Evolutionary conservation across 805 yeast species (phyloP), one percentile per base, ranked within the genome.

Genomic region (Spathaspora passalidarum): DNA sequence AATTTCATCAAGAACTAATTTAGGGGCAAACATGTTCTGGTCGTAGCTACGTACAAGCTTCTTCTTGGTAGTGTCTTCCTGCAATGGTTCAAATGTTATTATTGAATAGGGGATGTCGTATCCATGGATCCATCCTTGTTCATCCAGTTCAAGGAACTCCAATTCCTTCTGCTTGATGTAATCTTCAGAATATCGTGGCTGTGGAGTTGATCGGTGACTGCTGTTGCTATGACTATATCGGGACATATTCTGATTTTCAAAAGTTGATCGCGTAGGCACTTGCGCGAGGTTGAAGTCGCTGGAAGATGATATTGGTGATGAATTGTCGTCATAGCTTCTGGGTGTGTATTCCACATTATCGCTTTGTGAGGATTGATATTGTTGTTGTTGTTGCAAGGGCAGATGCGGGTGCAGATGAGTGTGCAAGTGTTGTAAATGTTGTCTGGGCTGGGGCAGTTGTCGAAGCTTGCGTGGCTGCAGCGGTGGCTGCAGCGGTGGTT

Each of bases 111-210:
- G 68, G 4, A 56, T 49, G 5, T 46, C 43, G 18, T 53, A 51
- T 2, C 65, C 66, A 43, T 69, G 71, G 16, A 26, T 47, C 74
- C 73, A 68, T 18, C 49, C 50, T 29, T 23, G 20, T 16, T 38
- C 21, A 38, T 44, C 26, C 2, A 23, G 3, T 21, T 40, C 39
- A 18, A 50, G 22, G 22, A 48, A 48, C 20, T 38, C 41, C 14
- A 32, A 10, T 19, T 47, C 50, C 20, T 39, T 25, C 6, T 35
- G 23, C 17, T 20, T 20, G 13, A 36, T 40, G 14, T 7, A 32
- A 18, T 13, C 36, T 5, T 40, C 36, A 2, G 23, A n/a, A 18
- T 29, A 29, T 29, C 34, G 34, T 29, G 34, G 25, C 9, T 22
- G 25, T 7, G 37, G 23, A 4, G 39, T 10, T 8, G 26, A 36